Evolutionary conservation across 176 grass and related monocot genomes (phyloP), one percentile per base, ranked within the genome.

Genomic region (Carex littledalei): DNA sequence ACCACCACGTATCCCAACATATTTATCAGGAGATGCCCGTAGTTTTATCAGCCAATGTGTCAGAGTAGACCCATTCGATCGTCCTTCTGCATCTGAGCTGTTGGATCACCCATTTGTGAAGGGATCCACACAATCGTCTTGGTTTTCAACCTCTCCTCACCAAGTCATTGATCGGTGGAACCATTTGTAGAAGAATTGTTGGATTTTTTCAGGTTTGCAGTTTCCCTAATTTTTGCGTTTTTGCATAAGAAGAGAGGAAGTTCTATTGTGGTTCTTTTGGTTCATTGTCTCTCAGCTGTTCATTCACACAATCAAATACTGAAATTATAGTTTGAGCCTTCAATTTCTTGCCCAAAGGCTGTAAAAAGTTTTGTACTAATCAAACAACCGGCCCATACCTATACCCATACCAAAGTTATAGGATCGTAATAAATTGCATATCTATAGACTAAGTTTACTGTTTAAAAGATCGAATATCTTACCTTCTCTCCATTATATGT

Each of bases 51-150:
- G 62, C 50, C 70, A 65, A 26, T 89, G 91, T 49, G 67, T 93
- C 41, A 78, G 13, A 59, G 16, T 88, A 53, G 88, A 90, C 20
- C 84, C 84, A 8, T 78, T 77, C 14, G 81, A 89, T 60, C 72
- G 84, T 63, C 63, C 84, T 18, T 88, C 80, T 50, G 88, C 84
- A 56, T 52, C 84, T 54, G 70, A 88, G 35, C 60, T 90, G 58
- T 73, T 88, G 65, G 43, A 55, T 34, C 84, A 90, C 63, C 88
- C 87, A 37, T 93, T 87, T 54, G 86, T 87, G 69, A 78, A 55
- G 24, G 22, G 74, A 34, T 78, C 50, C 47, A 56, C 53, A 31
- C 74, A 10, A 78, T 78, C 22, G 7, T 26, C 74, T 29, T n/a
- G 16, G 22, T 2, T 32, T 77, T 55, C 50, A 14, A 12, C 5